Evolutionary conservation across 257 asterid species (phyloP).

Genomic region (Fraxinus americana): DNA sequence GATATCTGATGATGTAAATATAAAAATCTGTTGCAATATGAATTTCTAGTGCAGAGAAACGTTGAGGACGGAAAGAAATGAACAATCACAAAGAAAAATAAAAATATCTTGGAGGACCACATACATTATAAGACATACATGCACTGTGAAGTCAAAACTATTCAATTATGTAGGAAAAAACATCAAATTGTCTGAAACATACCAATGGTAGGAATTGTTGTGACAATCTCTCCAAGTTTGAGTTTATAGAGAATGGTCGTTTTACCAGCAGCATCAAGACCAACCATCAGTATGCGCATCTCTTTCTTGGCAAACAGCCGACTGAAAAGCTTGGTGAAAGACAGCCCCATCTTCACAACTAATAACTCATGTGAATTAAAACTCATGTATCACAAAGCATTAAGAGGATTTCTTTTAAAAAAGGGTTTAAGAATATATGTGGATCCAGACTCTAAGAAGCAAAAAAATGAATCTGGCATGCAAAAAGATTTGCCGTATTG

Average conservation of each 20-base stretch:
- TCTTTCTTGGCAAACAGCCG: constrained; percentile 55
- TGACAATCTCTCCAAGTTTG: constrained; percentile 54
- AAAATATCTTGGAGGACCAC: not conserved
- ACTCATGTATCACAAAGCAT: not conserved
- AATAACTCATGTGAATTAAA: constrained; percentile 5
- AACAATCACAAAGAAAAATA: not conserved
- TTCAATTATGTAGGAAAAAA: not conserved
- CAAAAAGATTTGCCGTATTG: not conserved
- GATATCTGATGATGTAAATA: not conserved
- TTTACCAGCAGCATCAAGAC: constrained; percentile 58
- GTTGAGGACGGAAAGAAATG: not conserved
- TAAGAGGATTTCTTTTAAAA: not conserved
- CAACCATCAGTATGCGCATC: constrained; percentile 57
- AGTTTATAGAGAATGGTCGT: constrained; percentile 56
- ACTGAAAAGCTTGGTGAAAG: constrained; percentile 50
- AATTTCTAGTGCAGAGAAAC: not conserved
- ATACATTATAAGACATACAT: not conserved
- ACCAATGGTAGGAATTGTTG: constrained; percentile 58
- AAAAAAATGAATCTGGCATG: not conserved
- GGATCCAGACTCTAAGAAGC: not conserved
- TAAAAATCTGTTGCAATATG: not conserved
- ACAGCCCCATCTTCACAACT: constrained; percentile 47
- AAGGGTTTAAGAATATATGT: not conserved
- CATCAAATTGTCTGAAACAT: constrained; percentile 1
- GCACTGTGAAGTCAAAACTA: constrained; percentile 1